These are phyloP conservation scores for Sugiyamaella boreocaroliniensis DNA, from an alignment of 805 yeast genomes.

Conservation along the genomic window DNA sequence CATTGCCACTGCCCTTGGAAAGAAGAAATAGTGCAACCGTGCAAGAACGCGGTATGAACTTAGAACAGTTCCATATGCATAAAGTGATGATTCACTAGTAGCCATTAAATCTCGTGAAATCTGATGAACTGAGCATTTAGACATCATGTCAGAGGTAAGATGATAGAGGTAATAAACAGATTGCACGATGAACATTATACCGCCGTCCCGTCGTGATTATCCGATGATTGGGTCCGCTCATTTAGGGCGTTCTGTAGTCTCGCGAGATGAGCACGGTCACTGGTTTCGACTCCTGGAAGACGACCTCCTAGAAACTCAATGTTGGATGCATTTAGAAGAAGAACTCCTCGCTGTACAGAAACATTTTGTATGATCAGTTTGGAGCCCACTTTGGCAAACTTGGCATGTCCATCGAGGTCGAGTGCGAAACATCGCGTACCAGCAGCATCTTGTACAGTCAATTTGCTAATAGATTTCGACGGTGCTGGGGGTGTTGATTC, in stretches of 20 bases:
- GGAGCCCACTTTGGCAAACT: not conserved
- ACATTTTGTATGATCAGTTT: conserved; percentile 5
- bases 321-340: conserved; percentile 7
- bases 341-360: conserved; percentile 13
- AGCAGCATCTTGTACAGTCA: conserved; percentile 16
- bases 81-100: not conserved
- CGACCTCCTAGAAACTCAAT: conserved; percentile 13
- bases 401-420: conserved; percentile 8
- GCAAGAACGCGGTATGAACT: too few species aligned
- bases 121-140: not conserved
- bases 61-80: not conserved
- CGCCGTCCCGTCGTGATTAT: not conserved
- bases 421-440: conserved; percentile 10
- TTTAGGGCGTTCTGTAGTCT: not conserved
- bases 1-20: conserved; percentile 43
- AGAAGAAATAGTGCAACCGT: conserved; percentile 15
- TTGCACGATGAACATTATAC: not conserved
- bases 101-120: not conserved
- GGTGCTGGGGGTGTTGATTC: conserved; percentile 1
- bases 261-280: not conserved
- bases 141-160: not conserved
- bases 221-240: not conserved
- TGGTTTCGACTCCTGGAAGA: not conserved
- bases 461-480: conserved; percentile 6
- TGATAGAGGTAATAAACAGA: not conserved